Base-by-base conservation (phyloP, 345 rosid species). In the Viola odorata region DNA sequence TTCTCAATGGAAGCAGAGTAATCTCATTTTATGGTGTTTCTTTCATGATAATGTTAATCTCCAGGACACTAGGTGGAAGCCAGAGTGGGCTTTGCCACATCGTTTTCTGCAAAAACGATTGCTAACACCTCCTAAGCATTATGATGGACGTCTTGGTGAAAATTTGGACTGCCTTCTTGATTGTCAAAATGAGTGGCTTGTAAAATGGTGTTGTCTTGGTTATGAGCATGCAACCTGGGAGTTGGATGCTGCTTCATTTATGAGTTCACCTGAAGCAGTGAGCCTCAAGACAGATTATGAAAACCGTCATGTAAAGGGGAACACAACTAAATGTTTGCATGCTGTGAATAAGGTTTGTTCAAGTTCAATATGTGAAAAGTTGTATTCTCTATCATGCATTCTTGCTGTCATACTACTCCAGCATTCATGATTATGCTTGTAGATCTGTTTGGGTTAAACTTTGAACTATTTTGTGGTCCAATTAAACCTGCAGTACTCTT, bases 151-250 rank as follows among this genome's bases (percentile, higher is more conserved):
- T 61, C 50, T 15, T 11, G 12, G 37, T 3, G 69, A 41, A 32
- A 38, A 54, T 64, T 45, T 50, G 32, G 47, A 53, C 15, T 39
- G 53, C 15, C 13, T 53, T 64, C 12, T 37, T 15, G 65, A 52
- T 42, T 76, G 78, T 66, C 60, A 50, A 52, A 61, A 37, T 66
- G 84, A 81, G 58, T 84, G 89, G 86, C 84, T 84, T 69, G 89
- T 84, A 51, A 77, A 84, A 64, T 84, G 89, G 89, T 45, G 49
- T 57, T 76, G 85, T 58, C 88, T 84, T 71, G 81, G 63, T 64
- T 84, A 84, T 62, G 84, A 75, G 65, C 71, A 77, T 39, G 79
- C 79, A 53, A 74, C 85, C 4, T 84, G 89, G 89, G 89, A 84
- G 70, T 69, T 77, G 55, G 84, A 81, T 51, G 71, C 41, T 67